These are phyloP conservation scores for Pyronema omphalodes DNA, from an alignment of 495 filamentous ascomycete species.

Conservation along the genomic window DNA sequence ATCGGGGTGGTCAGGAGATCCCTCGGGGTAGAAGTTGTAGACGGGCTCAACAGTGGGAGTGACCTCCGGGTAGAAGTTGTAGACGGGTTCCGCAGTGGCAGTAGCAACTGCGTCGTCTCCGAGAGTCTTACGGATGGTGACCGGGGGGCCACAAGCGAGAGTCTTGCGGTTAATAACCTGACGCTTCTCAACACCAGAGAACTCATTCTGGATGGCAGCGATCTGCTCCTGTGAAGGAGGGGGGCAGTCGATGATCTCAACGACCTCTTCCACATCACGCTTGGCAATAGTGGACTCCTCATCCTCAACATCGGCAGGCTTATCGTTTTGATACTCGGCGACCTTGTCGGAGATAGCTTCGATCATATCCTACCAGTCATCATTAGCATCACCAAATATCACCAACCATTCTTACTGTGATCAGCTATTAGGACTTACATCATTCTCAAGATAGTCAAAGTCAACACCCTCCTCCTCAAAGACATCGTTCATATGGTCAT, in stretches of 20 bases:
- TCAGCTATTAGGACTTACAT: neutral
- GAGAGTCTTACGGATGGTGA: slow-evolving; percentile 2
- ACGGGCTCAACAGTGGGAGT: neutral
- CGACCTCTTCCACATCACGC: neutral
- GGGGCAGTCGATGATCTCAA: neutral
- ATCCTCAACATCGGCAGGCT: neutral
- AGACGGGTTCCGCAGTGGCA: neutral
- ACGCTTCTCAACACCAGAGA: neutral
- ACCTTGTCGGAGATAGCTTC: neutral
- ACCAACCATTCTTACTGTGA: too few relatives aligned
- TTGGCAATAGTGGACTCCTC: neutral
- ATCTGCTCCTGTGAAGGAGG: neutral
- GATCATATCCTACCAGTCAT: neutral
- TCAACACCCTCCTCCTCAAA: too few relatives aligned
- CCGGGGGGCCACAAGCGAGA: slow-evolving; percentile 4
- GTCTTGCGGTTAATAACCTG: slow-evolving; percentile 1
- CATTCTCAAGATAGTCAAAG: too few relatives aligned
- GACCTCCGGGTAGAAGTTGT: neutral
- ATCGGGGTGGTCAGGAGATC: slow-evolving; percentile 2
- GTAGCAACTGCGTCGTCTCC: neutral
- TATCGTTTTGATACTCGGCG: neutral
- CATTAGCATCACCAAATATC: too few relatives aligned
- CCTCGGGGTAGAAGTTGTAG: neutral
- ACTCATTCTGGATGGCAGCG: neutral
- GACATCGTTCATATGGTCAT: neutral